Conservation (phyloP, 148 eudicot genomes). For the Oxyria digyna region DNA sequence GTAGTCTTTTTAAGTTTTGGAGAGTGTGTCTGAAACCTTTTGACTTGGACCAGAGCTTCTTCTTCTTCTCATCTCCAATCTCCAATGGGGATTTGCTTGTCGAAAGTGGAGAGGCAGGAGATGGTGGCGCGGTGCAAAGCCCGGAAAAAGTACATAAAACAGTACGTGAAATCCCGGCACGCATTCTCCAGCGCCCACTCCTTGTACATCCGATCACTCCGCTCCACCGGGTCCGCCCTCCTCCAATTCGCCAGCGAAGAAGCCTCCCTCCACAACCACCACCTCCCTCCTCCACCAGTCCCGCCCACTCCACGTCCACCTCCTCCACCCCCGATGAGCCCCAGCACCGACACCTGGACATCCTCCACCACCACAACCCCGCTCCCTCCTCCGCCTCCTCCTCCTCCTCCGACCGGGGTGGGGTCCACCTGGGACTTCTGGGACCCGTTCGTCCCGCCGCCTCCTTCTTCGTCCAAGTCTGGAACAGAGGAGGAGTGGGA, state of each 20-base stretch:
- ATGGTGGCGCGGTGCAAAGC: constrained; percentile 77
- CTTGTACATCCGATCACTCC: constrained; percentile 52
- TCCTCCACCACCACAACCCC: constrained; percentile 14
- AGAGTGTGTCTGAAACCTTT: background rate
- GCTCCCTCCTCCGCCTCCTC: constrained; percentile 42
- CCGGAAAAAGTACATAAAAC: constrained; percentile 72
- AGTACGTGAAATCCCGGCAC: constrained; percentile 53
- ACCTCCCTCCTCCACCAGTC: constrained; percentile 8
- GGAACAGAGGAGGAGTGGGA: constrained; percentile 61
- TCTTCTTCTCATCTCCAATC: background rate
- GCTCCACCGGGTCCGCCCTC: constrained; percentile 52
- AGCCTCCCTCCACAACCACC: constrained; percentile 34
- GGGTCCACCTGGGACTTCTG: constrained; percentile 82
- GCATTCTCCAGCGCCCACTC: constrained; percentile 53
- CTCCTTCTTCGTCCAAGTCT: constrained; percentile 26
- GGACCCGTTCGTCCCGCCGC: constrained; percentile 59
- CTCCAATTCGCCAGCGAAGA: constrained; percentile 70
- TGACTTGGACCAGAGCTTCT: background rate
- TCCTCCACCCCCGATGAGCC: constrained; percentile 13
- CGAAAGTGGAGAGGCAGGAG: constrained; percentile 66
- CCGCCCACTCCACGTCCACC: constrained; percentile 12
- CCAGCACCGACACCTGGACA: constrained; percentile 13
- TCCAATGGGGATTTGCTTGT: constrained; percentile 63
- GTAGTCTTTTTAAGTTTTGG: background rate
- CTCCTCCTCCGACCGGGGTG: constrained; percentile 36